phyloP scores from a whole-genome alignment of 176 grass and related monocot genomes.

The bread wheat (Triticum aestivum) region DNA sequence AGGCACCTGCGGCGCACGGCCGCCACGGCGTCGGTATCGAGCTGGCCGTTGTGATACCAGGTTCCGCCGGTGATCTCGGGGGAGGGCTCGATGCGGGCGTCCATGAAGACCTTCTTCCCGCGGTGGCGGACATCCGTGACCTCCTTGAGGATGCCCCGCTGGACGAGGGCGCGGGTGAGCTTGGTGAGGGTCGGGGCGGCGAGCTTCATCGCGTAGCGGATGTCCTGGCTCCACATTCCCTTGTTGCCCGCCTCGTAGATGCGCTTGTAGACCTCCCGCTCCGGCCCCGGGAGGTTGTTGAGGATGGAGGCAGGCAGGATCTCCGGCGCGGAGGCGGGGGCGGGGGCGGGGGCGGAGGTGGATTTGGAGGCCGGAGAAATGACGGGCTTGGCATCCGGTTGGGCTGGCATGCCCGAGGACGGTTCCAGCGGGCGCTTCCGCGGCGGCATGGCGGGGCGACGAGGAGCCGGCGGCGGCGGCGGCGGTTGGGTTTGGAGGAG shows the following conservation, averaged over 20 bases:
- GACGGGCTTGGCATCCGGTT: background rate
- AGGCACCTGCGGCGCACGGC: conserved; percentile 42
- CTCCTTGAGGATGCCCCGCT: conserved; percentile 38
- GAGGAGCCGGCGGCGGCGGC: background rate
- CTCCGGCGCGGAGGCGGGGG: background rate
- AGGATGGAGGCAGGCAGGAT: conserved; percentile 10
- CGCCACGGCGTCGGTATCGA: conserved; percentile 48
- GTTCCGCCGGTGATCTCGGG: conserved; percentile 56
- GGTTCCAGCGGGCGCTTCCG: conserved; percentile 44
- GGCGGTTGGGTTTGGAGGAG: background rate
- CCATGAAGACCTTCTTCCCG: conserved; percentile 63
- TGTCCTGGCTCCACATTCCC: conserved; percentile 47
- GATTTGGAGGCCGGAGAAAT: background rate
- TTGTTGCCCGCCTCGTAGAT: conserved; percentile 41
- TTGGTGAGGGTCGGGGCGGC: conserved; percentile 2
- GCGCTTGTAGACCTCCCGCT: conserved; percentile 36
- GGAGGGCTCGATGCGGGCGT: conserved; percentile 49
- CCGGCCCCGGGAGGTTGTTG: conserved; percentile 8
- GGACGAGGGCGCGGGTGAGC: conserved; percentile 13
- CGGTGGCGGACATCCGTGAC: conserved; percentile 47
- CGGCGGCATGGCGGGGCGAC: conserved; percentile 43
- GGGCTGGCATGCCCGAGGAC: background rate
- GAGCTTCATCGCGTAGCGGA: conserved; percentile 6
- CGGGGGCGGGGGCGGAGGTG: background rate
- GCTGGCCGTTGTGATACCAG: conserved; percentile 62